These are phyloP conservation scores for Canna indica DNA, from an alignment of 176 grass and related monocot genomes.

Conservation along the genomic window DNA sequence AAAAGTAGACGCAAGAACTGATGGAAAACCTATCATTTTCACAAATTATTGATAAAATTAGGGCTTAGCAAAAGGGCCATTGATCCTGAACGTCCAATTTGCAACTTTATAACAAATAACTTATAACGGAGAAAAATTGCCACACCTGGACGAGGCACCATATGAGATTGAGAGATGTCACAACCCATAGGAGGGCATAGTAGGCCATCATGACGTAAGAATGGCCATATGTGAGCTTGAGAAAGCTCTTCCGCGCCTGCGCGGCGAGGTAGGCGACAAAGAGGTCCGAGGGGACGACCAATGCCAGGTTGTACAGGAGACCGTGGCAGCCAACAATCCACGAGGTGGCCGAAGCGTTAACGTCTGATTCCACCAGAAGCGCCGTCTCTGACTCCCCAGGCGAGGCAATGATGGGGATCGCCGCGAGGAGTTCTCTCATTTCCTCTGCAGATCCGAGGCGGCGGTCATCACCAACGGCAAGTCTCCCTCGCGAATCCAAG, in stretches of 20 bases:
- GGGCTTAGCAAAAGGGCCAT: background rate
- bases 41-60: background rate
- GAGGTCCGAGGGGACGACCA: constrained; percentile 62
- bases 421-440: constrained; percentile 13
- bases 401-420: constrained; percentile 6
- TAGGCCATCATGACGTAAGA: constrained; percentile 86
- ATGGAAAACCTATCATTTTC: too few relatives aligned
- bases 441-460: background rate
- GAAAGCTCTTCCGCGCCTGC: constrained; percentile 68
- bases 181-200: constrained; percentile 77
- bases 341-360: background rate
- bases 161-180: constrained; percentile 67
- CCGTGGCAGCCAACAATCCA: constrained; percentile 56
- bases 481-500: background rate
- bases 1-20: too few relatives aligned
- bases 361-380: background rate
- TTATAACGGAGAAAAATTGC: background rate
- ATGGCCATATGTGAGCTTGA: constrained; percentile 59
- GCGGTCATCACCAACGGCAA: background rate
- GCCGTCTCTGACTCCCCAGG: constrained; percentile 16
- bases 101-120: background rate
- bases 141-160: constrained; percentile 83
- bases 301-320: constrained; percentile 56
- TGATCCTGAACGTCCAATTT: too few relatives aligned
- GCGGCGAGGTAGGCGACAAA: constrained; percentile 76